Evolutionary conservation across 2,329 filamentous ascomycete species (phyloP).

Genomic region (Aspergillus calidoustus): DNA sequence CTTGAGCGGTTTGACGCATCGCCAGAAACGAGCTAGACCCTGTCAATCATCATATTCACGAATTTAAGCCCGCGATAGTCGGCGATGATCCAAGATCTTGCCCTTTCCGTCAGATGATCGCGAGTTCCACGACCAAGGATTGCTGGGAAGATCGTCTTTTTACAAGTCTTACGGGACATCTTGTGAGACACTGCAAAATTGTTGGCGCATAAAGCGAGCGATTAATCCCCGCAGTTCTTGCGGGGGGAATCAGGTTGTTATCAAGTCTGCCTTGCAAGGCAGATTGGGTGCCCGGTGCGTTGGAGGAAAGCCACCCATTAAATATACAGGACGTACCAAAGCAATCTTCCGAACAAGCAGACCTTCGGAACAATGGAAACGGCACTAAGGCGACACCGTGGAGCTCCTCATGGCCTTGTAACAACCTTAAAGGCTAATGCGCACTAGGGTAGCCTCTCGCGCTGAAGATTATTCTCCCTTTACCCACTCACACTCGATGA

Average conservation of each 20-base stretch:
- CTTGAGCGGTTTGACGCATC: background rate
- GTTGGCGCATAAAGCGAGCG: background rate
- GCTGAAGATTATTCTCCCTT: slow-evolving; percentile 12
- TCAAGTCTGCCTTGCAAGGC: slow-evolving; percentile 13
- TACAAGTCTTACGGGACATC: background rate
- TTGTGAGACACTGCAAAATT: background rate
- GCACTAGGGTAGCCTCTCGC: slow-evolving; percentile 5
- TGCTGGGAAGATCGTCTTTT: background rate
- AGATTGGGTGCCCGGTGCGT: slow-evolving; percentile 11
- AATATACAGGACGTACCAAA: background rate
- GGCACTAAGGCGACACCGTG: slow-evolving; percentile 8
- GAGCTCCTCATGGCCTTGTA: slow-evolving; percentile 11
- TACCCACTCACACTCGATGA: background rate
- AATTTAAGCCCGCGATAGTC: slow-evolving; percentile 10
- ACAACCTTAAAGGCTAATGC: slow-evolving; percentile 19
- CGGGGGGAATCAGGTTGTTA: background rate
- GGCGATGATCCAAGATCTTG: slow-evolving; percentile 14
- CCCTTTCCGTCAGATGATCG: slow-evolving; percentile 10
- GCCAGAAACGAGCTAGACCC: slow-evolving; percentile 14
- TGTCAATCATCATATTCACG: slow-evolving; percentile 15
- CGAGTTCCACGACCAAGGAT: slow-evolving; percentile 1
- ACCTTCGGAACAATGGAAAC: slow-evolving; percentile 4
- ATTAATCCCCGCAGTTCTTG: background rate
- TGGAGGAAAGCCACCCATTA: background rate
- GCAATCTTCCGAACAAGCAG: background rate